These are phyloP conservation scores for Trichosporon asahii DNA, from an alignment of 1,284 basidiomycete genomes.

Conservation along the genomic window DNA sequence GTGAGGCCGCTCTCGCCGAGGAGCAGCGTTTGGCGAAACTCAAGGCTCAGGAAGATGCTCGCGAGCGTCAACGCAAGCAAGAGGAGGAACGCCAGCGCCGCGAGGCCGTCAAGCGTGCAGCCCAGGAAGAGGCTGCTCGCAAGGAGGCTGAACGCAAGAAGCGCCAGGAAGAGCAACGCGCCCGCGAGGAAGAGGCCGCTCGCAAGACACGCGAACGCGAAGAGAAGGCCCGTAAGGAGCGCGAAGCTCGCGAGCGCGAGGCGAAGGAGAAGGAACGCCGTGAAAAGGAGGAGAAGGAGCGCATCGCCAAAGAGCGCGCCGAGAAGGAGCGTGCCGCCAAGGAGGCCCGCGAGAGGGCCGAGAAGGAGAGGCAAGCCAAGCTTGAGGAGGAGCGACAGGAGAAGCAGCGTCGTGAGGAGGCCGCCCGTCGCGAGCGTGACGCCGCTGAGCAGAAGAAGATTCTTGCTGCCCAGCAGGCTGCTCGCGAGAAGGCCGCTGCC, in stretches of 20 bases:
- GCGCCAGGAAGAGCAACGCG: slow-evolving; percentile 55
- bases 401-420: slow-evolving; percentile 40
- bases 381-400: slow-evolving; percentile 38
- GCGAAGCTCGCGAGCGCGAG: slow-evolving; percentile 51
- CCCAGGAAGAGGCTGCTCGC: slow-evolving; percentile 67
- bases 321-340: slow-evolving; percentile 56
- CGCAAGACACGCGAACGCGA: slow-evolving; percentile 65
- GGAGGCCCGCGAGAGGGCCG: slow-evolving; percentile 42
- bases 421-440: slow-evolving; percentile 41
- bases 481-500: slow-evolving; percentile 37
- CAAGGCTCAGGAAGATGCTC: slow-evolving; percentile 63
- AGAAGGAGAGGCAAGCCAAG: slow-evolving; percentile 42
- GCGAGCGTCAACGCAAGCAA: slow-evolving; percentile 64
- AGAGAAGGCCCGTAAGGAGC: slow-evolving; percentile 63
- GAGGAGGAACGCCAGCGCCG: slow-evolving; percentile 69
- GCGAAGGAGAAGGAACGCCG: slow-evolving; percentile 52
- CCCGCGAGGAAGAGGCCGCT: slow-evolving; percentile 55
- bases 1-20: slow-evolving; percentile 74
- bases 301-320: slow-evolving; percentile 62
- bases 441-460: slow-evolving; percentile 43
- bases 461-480: slow-evolving; percentile 43
- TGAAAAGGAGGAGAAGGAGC: slow-evolving; percentile 66
- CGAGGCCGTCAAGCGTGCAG: slow-evolving; percentile 68
- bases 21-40: slow-evolving; percentile 71
- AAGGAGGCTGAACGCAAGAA: slow-evolving; percentile 55